phyloP scores from a whole-genome alignment of 2,329 filamentous ascomycete species.

The Conoideocrella luteorostrata region DNA sequence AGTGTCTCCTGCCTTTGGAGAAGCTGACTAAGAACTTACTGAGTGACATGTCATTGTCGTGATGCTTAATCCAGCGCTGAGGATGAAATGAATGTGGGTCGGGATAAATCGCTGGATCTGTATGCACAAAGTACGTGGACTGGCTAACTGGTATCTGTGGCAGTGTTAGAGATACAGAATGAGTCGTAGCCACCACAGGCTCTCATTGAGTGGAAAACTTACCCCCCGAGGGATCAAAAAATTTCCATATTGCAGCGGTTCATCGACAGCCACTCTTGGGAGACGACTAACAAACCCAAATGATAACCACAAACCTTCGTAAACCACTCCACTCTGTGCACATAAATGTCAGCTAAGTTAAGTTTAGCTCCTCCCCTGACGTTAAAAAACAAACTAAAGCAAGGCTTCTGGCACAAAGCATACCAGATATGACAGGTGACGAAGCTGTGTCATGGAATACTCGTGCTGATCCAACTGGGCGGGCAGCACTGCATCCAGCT shows the following conservation, averaged over 20 bases:
- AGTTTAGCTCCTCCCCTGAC: neutral
- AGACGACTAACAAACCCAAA: neutral
- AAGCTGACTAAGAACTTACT: neutral
- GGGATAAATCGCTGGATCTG: conserved; percentile 5
- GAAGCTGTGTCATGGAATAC: conserved; percentile 11
- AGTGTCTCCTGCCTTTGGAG: conserved; percentile 1
- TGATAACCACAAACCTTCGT: neutral
- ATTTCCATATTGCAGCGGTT: neutral
- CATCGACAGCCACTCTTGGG: neutral
- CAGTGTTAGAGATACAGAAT: too few species aligned
- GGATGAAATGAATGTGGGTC: conserved; percentile 5
- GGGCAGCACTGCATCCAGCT: conserved; percentile 9
- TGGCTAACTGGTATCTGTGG: conserved; percentile 5
- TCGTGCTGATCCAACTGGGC: too few species aligned
- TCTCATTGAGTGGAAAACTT: too few species aligned
- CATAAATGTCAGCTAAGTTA: neutral
- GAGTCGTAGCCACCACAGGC: too few species aligned
- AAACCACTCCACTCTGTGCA: neutral
- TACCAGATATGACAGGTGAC: conserved; percentile 13
- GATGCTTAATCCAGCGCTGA: conserved; percentile 5
- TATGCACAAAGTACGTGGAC: conserved; percentile 1
- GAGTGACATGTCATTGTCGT: neutral
- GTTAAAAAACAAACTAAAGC: too few species aligned
- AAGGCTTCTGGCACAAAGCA: too few species aligned
- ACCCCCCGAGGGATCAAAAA: neutral